Percentiles rank a stretch among this genome's conserved stretches.
phyloP scores from a whole-genome alignment of 2,329 filamentous ascomycete species.

The Apiospora marii region DNA sequence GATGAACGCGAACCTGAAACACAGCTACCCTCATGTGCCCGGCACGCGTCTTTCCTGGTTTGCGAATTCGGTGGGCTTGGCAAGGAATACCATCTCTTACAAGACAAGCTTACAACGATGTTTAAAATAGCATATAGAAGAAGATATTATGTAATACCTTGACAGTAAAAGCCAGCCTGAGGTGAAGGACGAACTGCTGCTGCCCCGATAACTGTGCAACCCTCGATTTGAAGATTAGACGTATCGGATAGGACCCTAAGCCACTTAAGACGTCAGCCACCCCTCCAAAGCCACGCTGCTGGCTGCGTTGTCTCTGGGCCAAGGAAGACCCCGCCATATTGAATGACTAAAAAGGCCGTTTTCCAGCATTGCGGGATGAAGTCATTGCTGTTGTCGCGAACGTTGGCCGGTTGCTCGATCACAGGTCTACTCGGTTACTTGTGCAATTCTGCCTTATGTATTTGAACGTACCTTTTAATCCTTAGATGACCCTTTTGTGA shows the following conservation, averaged over 20 bases:
- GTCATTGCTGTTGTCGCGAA: slow-evolving; percentile 31
- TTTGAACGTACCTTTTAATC: neutral
- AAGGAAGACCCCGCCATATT: slow-evolving; percentile 8
- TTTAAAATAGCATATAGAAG: neutral
- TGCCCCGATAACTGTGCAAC: neutral
- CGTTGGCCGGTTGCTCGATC: neutral
- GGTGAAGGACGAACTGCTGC: neutral
- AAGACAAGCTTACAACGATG: neutral
- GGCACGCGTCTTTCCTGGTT: neutral
- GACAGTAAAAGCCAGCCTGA: neutral
- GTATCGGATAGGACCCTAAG: neutral
- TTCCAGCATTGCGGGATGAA: slow-evolving; percentile 32
- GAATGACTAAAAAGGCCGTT: neutral
- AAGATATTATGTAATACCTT: neutral
- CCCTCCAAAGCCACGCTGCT: neutral
- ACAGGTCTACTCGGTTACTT: neutral
- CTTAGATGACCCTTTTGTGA: neutral
- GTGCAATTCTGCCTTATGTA: neutral
- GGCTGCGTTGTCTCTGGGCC: neutral
- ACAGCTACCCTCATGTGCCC: neutral
- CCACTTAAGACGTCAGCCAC: neutral
- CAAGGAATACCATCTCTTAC: neutral
- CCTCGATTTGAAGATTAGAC: neutral
- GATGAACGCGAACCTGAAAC: neutral
- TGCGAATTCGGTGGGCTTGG: neutral